Conservation (phyloP, 805 yeast genomes). For the Sporopachydermia lactativora region DNA sequence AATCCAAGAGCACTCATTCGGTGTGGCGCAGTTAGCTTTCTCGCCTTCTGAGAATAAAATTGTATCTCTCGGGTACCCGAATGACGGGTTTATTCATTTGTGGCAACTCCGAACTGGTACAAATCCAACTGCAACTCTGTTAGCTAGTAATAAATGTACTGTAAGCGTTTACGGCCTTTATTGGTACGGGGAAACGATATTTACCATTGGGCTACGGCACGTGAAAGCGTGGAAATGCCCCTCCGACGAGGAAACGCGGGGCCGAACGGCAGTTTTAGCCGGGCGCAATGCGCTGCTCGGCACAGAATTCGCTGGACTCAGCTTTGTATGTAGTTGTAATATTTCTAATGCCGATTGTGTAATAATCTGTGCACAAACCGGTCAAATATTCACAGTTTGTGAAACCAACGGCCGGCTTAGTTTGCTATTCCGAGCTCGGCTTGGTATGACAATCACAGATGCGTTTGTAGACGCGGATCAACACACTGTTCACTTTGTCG, state of each 20-base stretch:
- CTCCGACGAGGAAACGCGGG: conserved; percentile 8
- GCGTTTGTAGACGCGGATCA: not conserved
- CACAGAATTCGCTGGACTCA: conserved; percentile 26
- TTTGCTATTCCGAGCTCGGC: not conserved
- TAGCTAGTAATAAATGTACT: conserved; percentile 49
- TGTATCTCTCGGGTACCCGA: conserved; percentile 50
- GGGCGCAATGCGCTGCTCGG: conserved; percentile 52
- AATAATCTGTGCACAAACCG: conserved; percentile 14
- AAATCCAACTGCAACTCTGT: conserved; percentile 20
- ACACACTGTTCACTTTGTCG: not conserved
- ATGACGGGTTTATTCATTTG: conserved; percentile 52
- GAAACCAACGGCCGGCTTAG: not conserved
- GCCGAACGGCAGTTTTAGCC: conserved; percentile 22
- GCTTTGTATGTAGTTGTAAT: conserved; percentile 29
- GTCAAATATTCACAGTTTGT: conserved; percentile 10
- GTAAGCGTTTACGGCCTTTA: conserved; percentile 38
- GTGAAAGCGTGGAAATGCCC: conserved; percentile 46
- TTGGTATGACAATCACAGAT: conserved; percentile 1
- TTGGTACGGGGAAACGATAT: conserved; percentile 38
- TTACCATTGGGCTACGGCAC: conserved; percentile 49
- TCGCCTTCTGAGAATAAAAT: conserved; percentile 42
- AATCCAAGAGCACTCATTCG: conserved; percentile 52
- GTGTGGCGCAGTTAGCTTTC: conserved; percentile 39
- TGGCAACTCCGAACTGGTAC: conserved; percentile 31
- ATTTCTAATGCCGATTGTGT: conserved; percentile 17